These are phyloP conservation scores for Bipolaris bicolor DNA, from an alignment of 2,329 filamentous ascomycete species.

Conservation along the genomic window DNA sequence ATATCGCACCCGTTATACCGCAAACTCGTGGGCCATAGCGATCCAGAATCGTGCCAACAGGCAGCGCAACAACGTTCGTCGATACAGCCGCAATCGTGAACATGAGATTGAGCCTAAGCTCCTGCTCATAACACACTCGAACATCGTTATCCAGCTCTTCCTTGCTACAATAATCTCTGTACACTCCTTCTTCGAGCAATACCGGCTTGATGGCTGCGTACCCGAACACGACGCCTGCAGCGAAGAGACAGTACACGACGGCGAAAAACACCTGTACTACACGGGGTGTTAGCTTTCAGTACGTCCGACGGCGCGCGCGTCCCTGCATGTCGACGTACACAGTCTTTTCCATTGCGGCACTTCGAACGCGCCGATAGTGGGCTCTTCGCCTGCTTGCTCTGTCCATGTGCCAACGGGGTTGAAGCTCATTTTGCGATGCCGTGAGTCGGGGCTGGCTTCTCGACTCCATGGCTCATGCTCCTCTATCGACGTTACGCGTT, in stretches of 20 bases:
- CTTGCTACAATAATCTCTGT: constrained; percentile 45
- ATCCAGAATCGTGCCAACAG: constrained; percentile 85
- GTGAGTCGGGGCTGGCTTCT: constrained; percentile 44
- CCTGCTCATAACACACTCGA: constrained; percentile 48
- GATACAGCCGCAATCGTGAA: constrained; percentile 88
- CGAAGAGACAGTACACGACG: constrained; percentile 75
- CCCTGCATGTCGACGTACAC: constrained; percentile 46
- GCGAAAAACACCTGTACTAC: constrained; percentile 72
- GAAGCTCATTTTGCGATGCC: constrained; percentile 57
- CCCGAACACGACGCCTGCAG: constrained; percentile 63
- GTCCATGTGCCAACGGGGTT: constrained; percentile 58
- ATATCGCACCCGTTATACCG: constrained; percentile 72
- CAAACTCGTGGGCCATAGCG: constrained; percentile 79
- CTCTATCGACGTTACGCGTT: constrained; percentile 50
- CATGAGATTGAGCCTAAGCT: constrained; percentile 76
- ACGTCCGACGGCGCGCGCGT: neutral
- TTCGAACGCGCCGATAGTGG: constrained; percentile 58
- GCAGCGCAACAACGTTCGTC: constrained; percentile 85
- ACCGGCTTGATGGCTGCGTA: constrained; percentile 52
- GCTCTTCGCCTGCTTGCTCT: constrained; percentile 48
- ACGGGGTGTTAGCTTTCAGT: constrained; percentile 21
- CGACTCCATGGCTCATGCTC: constrained; percentile 51
- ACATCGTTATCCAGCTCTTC: constrained; percentile 45
- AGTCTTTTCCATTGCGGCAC: constrained; percentile 61
- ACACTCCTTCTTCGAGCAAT: constrained; percentile 46